Percentiles rank a stretch among this genome's conserved stretches.
phyloP scores from a whole-genome alignment of 2,329 filamentous ascomycete species.

The Penicillium sp. region DNA sequence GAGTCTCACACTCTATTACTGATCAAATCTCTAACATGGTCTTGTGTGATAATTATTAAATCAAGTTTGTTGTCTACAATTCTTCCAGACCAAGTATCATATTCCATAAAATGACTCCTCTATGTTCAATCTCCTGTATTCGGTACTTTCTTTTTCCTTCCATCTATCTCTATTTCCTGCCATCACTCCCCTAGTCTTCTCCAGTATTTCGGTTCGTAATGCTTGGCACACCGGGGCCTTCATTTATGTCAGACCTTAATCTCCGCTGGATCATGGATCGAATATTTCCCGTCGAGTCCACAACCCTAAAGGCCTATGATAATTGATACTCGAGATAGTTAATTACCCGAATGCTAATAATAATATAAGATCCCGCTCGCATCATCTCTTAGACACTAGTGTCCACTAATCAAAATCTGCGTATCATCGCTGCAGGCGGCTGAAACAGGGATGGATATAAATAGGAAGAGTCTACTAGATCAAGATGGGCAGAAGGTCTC shows the following conservation, averaged over 20 bases:
- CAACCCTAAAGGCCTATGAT: background rate
- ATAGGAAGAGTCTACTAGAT: background rate
- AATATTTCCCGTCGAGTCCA: slow-evolving; percentile 10
- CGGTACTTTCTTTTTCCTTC: background rate
- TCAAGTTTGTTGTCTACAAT: background rate
- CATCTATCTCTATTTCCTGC: background rate
- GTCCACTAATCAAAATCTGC: background rate
- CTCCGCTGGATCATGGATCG: slow-evolving; percentile 11
- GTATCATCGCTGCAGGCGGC: slow-evolving; percentile 1
- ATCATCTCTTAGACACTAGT: background rate
- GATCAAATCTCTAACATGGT: background rate
- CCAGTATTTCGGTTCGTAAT: background rate
- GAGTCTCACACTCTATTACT: background rate
- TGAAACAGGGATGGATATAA: slow-evolving; percentile 13
- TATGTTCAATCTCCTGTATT: too few species aligned
- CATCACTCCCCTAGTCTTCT: background rate
- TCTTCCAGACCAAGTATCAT: background rate
- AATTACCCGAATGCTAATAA: background rate
- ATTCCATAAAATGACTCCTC: background rate
- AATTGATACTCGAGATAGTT: background rate
- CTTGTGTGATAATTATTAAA: background rate
- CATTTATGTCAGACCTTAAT: slow-evolving; percentile 29
- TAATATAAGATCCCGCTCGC: background rate
- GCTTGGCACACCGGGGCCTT: slow-evolving; percentile 22
- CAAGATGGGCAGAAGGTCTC: background rate